phyloP scores from a whole-genome alignment of 768 basidiomycete genomes.

The Phaeotremella fagi region DNA sequence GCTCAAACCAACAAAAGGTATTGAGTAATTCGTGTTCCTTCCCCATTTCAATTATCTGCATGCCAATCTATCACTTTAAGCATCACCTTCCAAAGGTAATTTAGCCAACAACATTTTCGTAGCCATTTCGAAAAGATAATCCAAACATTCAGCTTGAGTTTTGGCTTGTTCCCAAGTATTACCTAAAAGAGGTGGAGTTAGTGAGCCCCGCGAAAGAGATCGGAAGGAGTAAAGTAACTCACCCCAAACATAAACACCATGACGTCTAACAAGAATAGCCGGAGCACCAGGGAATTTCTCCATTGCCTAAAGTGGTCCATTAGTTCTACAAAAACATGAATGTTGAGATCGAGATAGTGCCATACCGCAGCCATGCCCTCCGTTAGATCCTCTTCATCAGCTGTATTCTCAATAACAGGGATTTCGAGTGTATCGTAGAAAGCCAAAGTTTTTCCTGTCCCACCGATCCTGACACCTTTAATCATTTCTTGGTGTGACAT shows the following conservation, averaged over 20 bases:
- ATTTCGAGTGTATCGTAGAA: slow-evolving; percentile 80
- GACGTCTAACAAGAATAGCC: slow-evolving; percentile 69
- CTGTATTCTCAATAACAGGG: slow-evolving; percentile 88
- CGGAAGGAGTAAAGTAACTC: no score
- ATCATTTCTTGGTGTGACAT: slow-evolving; percentile 96
- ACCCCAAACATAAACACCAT: slow-evolving; percentile 87
- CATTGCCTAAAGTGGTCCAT: slow-evolving; percentile 57
- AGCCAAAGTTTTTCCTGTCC: slow-evolving; percentile 68
- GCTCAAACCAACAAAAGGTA: no score
- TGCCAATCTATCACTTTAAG: no score
- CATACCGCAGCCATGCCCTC: slow-evolving; percentile 71
- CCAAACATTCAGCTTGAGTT: slow-evolving; percentile 83
- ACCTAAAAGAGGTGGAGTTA: no score
- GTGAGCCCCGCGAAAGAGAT: no score
- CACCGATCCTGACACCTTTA: slow-evolving; percentile 74
- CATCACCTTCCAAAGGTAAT: slow-evolving; percentile 33
- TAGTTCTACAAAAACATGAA: not conserved
- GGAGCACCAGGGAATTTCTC: slow-evolving; percentile 69
- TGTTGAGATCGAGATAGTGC: not conserved
- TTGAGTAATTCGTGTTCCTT: no score
- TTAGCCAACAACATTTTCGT: slow-evolving; percentile 38
- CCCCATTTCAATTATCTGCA: no score
- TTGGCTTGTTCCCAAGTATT: slow-evolving; percentile 81
- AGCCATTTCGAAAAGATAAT: slow-evolving; percentile 78
- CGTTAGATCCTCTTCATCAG: slow-evolving; percentile 80